Conservation (phyloP, 768 basidiomycete genomes). For the Paxillus involutus region DNA sequence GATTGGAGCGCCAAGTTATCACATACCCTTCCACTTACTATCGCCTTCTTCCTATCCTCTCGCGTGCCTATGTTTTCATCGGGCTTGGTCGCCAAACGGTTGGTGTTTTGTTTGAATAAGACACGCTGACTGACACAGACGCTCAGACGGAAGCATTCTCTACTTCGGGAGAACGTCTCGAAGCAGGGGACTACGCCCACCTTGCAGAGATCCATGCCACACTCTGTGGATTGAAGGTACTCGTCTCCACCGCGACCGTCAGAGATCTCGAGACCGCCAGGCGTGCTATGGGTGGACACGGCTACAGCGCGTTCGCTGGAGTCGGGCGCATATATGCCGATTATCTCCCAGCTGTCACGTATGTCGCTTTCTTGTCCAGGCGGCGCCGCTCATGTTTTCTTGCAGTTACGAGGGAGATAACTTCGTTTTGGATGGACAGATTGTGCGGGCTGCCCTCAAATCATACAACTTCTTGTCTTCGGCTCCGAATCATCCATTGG, state of each 20-base stretch:
- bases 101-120: slow-evolving; percentile 12
- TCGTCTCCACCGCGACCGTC: slow-evolving; percentile 51
- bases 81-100: slow-evolving; percentile 61
- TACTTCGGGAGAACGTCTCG: slow-evolving; percentile 46
- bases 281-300: slow-evolving; percentile 76
- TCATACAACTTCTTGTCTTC: slow-evolving; percentile 48
- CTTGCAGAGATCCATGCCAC: slow-evolving; percentile 74
- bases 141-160: slow-evolving; percentile 50
- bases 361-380: slow-evolving; percentile 18
- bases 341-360: slow-evolving; percentile 66
- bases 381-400: neutral
- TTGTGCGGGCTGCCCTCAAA: slow-evolving; percentile 70
- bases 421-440: slow-evolving; percentile 73
- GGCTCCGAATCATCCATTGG: slow-evolving; percentile 5
- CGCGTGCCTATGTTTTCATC: slow-evolving; percentile 69
- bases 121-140: neutral
- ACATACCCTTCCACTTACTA: slow-evolving; percentile 72
- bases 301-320: slow-evolving; percentile 68
- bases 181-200: slow-evolving; percentile 55
- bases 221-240: slow-evolving; percentile 67
- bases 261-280: slow-evolving; percentile 65
- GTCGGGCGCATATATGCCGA: slow-evolving; percentile 65
- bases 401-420: slow-evolving; percentile 77
- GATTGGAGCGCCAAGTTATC: slow-evolving; percentile 67
- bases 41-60: slow-evolving; percentile 69